phyloP scores from a whole-genome alignment of 108 stramenopile species.

The Skeletonema grethae region DNA sequence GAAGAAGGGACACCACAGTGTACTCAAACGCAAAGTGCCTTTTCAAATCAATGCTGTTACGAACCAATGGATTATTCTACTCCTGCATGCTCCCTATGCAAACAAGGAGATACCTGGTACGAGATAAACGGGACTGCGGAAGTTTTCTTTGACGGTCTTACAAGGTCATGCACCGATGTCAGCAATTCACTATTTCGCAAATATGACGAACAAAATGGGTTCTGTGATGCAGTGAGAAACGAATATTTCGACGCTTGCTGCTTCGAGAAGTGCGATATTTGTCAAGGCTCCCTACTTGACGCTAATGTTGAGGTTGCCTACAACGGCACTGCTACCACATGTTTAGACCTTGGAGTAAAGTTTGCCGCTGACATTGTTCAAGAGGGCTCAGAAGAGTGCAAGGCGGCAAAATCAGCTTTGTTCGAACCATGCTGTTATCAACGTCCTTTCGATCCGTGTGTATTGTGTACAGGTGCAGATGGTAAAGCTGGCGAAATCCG shows the following conservation, averaged over 20 bases:
- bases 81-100: conserved; percentile 47
- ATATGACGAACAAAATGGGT: conserved; percentile 35
- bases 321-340: conserved; percentile 35
- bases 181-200: conserved; percentile 44
- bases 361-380: conserved; percentile 37
- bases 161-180: conserved; percentile 40
- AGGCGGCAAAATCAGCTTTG: conserved; percentile 22
- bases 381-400: conserved; percentile 44
- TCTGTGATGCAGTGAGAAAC: conserved; percentile 26
- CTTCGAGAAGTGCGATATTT: conserved; percentile 37
- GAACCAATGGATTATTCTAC: conserved; percentile 44
- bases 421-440: conserved; percentile 43
- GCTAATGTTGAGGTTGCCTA: conserved; percentile 43
- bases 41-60: conserved; percentile 34
- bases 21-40: conserved; percentile 23
- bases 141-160: conserved; percentile 32
- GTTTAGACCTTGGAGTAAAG: conserved; percentile 32
- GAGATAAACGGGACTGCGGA: conserved; percentile 32
- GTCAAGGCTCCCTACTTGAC: conserved; percentile 37
- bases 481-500: conserved; percentile 35
- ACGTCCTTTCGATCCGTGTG: conserved; percentile 36
- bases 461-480: conserved; percentile 11
- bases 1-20: conserved; percentile 43
- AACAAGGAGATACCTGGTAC: conserved; percentile 40
- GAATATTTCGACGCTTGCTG: conserved; percentile 44